Evolutionary conservation across 164 flowering plant genomes (phyloP), one percentile per base, ranked within the genome.

Genomic region (Saururus chinensis): DNA sequence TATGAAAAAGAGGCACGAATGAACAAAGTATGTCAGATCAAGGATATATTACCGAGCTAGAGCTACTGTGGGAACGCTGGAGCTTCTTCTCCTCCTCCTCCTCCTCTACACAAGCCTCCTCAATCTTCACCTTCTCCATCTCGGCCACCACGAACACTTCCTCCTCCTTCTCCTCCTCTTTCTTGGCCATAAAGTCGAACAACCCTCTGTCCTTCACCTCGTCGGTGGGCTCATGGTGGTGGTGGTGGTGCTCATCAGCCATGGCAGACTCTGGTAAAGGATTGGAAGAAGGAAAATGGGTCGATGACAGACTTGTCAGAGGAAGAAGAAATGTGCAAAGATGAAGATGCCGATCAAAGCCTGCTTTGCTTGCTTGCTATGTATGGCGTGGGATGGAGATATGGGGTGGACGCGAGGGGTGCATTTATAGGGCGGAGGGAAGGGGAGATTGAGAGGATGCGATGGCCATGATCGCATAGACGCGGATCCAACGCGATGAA

Each of bases 51-150:
- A 91, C 98, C 58, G 89, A 86, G 83, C 87, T 45, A 17, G 49
- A 45, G 24, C 86, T 79, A 68, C 86, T 84, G 62, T 65, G 62
- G 0, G 89, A 78, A 60, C 86, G 81, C 62, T 73, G 84, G 16
- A 88, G 81, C 74, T 89, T 89, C 70, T 82, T 82, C 61, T 84
- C 76, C 77, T 82, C 82, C 61, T 84, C 76, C 77, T 66, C 42
- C 59, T 66, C 42, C 58, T 65, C 81, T 37, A 73, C 51, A 0
- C 65, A 62, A 68, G 74, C 66, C 40, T 51, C 61, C 41, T 49
- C 62, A 5, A 61, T 52, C 59, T 52, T 58, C 19, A 51, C 40
- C 63, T 73, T 63, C 57, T 37, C 75, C 21, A 75, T 64, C 66
- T 74, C 76, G 0, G 68, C 1, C 19, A 42, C 72, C n/a, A 71